These are phyloP conservation scores for Aspergillus sp. DNA, from an alignment of 2,329 filamentous ascomycete genomes.

Conservation along the genomic window DNA sequence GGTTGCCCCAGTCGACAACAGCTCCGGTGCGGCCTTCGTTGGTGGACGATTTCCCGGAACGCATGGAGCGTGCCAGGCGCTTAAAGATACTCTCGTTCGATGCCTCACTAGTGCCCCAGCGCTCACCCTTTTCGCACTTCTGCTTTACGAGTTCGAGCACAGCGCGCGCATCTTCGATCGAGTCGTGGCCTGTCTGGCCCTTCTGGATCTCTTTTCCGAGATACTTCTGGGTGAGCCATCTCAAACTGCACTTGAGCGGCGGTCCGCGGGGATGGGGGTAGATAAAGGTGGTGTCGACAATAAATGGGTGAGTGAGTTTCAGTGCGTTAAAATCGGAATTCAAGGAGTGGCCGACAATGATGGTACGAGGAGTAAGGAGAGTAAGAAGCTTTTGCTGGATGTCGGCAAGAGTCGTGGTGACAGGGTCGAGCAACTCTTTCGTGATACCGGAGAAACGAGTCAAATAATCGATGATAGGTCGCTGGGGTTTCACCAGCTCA, in stretches of 20 bases:
- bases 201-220: conserved; percentile 86
- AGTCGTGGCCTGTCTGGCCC: conserved; percentile 78
- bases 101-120: conserved; percentile 78
- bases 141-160: conserved; percentile 91
- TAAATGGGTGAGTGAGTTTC: conserved; percentile 84
- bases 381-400: conserved; percentile 76
- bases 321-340: conserved; percentile 70
- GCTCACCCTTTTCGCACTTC: conserved; percentile 89
- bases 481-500: conserved; percentile 85
- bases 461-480: conserved; percentile 88
- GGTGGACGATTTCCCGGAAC: conserved; percentile 38
- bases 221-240: conserved; percentile 85
- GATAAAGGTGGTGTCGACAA: conserved; percentile 87
- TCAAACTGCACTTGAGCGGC: conserved; percentile 86
- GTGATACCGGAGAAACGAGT: conserved; percentile 94
- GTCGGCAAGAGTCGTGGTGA: conserved; percentile 80
- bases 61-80: conserved; percentile 64
- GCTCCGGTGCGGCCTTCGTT: conserved; percentile 50
- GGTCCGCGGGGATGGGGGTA: conserved; percentile 89
- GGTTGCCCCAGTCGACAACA: conserved; percentile 87
- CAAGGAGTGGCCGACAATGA: conserved; percentile 52
- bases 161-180: conserved; percentile 86
- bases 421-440: conserved; percentile 73
- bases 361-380: conserved; percentile 58
- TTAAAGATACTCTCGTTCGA: conserved; percentile 88